phyloP scores from a whole-genome alignment of 208 protist species.

The Trypanosoma congolense region DNA sequence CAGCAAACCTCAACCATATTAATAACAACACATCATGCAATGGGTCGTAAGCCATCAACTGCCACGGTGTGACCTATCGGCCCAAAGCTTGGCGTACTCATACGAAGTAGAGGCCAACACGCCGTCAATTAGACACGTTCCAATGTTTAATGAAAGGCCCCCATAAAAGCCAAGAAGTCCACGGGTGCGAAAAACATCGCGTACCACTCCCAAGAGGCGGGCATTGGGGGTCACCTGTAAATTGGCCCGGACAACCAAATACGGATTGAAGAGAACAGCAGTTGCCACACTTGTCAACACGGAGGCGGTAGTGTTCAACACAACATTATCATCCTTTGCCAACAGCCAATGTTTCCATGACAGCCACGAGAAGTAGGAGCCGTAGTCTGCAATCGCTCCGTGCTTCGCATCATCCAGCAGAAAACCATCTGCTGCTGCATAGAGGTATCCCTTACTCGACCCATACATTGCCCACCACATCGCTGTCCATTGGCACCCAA shows the following conservation, averaged over 20 bases:
- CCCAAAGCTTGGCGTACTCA: slow-evolving; percentile 85
- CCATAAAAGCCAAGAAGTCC: slow-evolving; percentile 66
- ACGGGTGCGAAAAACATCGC: slow-evolving; percentile 43
- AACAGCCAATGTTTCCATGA: slow-evolving; percentile 35
- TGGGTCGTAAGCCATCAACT: not conserved
- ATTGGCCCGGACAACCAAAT: slow-evolving; percentile 76
- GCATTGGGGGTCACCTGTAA: slow-evolving; percentile 69
- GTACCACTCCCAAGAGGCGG: slow-evolving; percentile 40
- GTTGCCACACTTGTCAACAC: slow-evolving; percentile 59
- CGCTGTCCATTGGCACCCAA: slow-evolving; percentile 82
- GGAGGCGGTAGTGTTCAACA: slow-evolving; percentile 62
- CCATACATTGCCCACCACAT: slow-evolving; percentile 80
- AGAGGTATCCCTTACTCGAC: slow-evolving; percentile 43
- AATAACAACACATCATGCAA: too few relatives aligned
- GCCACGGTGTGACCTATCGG: slow-evolving; percentile 26
- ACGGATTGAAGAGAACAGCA: slow-evolving; percentile 80
- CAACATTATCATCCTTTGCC: slow-evolving; percentile 62
- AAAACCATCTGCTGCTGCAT: slow-evolving; percentile 28
- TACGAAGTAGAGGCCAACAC: slow-evolving; percentile 72
- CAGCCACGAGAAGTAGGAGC: not conserved
- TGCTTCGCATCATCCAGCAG: slow-evolving; percentile 6
- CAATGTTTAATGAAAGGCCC: slow-evolving; percentile 59
- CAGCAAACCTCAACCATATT: too few relatives aligned
- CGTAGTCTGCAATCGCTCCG: not conserved
- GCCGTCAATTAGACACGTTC: slow-evolving; percentile 68